Evolutionary conservation across 805 yeast species (phyloP).

Genomic region (Tetrapisispora taiwanensis): DNA sequence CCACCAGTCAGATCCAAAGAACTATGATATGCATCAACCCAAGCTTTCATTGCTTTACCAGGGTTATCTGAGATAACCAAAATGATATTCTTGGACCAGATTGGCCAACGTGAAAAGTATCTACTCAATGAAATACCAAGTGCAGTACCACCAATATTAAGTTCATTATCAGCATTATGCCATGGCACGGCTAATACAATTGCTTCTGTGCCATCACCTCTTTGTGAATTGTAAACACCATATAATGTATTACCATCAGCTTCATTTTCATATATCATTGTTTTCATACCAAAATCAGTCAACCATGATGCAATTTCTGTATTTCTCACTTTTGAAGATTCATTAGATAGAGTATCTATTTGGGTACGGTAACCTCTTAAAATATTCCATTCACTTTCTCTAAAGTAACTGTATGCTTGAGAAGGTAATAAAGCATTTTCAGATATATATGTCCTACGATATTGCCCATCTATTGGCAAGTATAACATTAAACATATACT

Average conservation of each 20-base stretch:
- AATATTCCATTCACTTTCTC: slow-evolving; percentile 91
- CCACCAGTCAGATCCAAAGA: slow-evolving; percentile 84
- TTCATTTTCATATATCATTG: slow-evolving; percentile 37
- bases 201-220: slow-evolving; percentile 95
- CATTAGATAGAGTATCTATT: slow-evolving; percentile 30
- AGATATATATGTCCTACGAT: slow-evolving; percentile 72
- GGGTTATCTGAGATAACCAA: slow-evolving; percentile 73
- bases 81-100: slow-evolving; percentile 93
- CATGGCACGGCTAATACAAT: slow-evolving; percentile 88
- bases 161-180: slow-evolving; percentile 51
- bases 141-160: slow-evolving; percentile 74
- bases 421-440: slow-evolving; percentile 97
- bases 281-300: slow-evolving; percentile 59
- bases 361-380: slow-evolving; percentile 66
- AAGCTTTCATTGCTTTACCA: slow-evolving; percentile 55
- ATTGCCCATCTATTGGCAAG: slow-evolving; percentile 71
- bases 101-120: slow-evolving; percentile 74
- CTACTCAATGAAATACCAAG: slow-evolving; percentile 63
- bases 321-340: slow-evolving; percentile 31
- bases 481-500: slow-evolving; percentile 52
- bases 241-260: slow-evolving; percentile 46
- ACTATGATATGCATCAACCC: slow-evolving; percentile 93
- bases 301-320: slow-evolving; percentile 48
- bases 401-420: slow-evolving; percentile 82
- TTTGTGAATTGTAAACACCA: slow-evolving; percentile 80